Percentiles rank a stretch among this genome's conserved stretches.
Conservation (phyloP, 768 basidiomycete species). For the Tricholoma terreum region DNA sequence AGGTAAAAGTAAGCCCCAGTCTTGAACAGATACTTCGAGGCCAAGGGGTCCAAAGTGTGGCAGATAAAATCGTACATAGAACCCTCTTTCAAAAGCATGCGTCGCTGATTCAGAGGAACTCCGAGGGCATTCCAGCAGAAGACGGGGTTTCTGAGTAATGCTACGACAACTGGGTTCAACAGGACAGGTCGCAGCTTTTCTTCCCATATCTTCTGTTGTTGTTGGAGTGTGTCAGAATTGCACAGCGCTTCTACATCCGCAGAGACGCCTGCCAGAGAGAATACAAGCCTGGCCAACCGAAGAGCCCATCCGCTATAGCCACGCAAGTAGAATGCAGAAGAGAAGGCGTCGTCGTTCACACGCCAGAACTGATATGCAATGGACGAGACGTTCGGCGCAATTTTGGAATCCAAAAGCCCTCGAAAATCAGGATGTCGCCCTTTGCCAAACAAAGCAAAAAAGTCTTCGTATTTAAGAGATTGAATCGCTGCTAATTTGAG, state of each 20-base stretch:
- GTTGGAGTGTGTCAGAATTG: slow-evolving; percentile 46
- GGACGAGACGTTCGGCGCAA: slow-evolving; percentile 68
- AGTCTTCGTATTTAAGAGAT: slow-evolving; percentile 54
- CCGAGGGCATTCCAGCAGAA: slow-evolving; percentile 81
- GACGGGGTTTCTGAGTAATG: slow-evolving; percentile 47
- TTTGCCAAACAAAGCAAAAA: slow-evolving; percentile 65
- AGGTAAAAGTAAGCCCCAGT: slow-evolving; percentile 69
- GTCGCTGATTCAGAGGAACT: slow-evolving; percentile 68
- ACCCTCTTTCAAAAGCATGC: slow-evolving; percentile 55
- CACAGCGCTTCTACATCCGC: slow-evolving; percentile 56
- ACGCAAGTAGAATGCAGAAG: slow-evolving; percentile 60
- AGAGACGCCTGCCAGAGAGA: slow-evolving; percentile 56
- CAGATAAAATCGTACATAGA: slow-evolving; percentile 47
- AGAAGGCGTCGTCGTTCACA: slow-evolving; percentile 48
- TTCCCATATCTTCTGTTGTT: slow-evolving; percentile 64
- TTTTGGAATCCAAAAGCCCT: slow-evolving; percentile 51
- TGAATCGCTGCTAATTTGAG: slow-evolving; percentile 70
- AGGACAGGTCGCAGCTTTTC: slow-evolving; percentile 59
- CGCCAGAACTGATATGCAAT: slow-evolving; percentile 78
- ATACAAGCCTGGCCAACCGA: slow-evolving; percentile 55
- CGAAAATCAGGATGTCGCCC: slow-evolving; percentile 62
- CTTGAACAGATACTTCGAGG: slow-evolving; percentile 48
- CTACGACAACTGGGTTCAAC: slow-evolving; percentile 54
- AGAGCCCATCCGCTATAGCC: slow-evolving; percentile 72
- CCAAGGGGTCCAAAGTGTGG: slow-evolving; percentile 50